Conservation (phyloP, 2,329 filamentous ascomycete genomes). For the Pyrenophora tritici-repentis region DNA sequence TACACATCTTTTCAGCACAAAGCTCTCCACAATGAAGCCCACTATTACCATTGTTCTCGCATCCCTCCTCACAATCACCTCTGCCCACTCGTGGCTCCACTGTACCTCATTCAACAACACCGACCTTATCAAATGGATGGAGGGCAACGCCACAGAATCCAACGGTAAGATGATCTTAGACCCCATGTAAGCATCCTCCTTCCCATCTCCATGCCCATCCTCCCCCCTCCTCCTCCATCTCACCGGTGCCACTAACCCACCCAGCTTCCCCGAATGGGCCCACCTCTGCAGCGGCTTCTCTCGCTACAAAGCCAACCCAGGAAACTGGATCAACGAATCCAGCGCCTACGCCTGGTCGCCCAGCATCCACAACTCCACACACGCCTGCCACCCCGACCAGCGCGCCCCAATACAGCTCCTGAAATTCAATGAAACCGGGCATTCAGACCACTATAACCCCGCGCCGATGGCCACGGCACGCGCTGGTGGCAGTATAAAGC, state of each 20-base stretch:
- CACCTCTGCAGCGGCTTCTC: constrained; percentile 31
- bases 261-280: constrained; percentile 24
- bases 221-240: background rate
- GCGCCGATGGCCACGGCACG: constrained; percentile 19
- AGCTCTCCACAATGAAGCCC: background rate
- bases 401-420: too few relatives aligned
- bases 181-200: background rate
- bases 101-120: constrained; percentile 34
- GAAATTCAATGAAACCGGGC: too few relatives aligned
- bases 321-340: constrained; percentile 32
- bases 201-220: background rate
- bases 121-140: background rate
- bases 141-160: constrained; percentile 9
- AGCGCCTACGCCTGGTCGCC: constrained; percentile 25
- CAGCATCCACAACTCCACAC: too few relatives aligned
- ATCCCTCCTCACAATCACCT: constrained; percentile 6
- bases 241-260: background rate
- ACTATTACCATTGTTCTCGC: background rate
- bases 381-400: too few relatives aligned
- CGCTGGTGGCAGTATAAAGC: constrained; percentile 22
- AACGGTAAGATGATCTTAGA: constrained; percentile 22
- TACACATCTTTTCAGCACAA: background rate
- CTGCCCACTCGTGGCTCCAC: constrained; percentile 34
- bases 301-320: constrained; percentile 28
- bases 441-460: too few relatives aligned